phyloP scores from a whole-genome alignment of 768 basidiomycete species.

The Psilocybe azurescens region DNA sequence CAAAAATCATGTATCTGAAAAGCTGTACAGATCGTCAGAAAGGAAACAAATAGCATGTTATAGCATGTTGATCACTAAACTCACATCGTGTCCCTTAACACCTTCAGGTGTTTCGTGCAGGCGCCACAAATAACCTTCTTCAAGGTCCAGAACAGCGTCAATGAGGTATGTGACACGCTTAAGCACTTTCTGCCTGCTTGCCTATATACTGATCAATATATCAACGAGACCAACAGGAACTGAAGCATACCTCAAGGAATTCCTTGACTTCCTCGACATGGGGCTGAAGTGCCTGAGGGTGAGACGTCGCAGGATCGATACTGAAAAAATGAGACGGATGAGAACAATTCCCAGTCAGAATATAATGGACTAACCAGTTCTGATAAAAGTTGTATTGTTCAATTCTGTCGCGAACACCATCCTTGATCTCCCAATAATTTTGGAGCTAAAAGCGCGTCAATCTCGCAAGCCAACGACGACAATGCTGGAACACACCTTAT shows the following conservation, averaged over 20 bases:
- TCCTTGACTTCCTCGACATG: slow-evolving; percentile 35
- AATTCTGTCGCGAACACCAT: slow-evolving; percentile 34
- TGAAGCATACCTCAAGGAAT: slow-evolving; percentile 25
- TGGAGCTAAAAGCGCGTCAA: slow-evolving; percentile 27
- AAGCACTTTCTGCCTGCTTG: slow-evolving; percentile 34
- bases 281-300: slow-evolving; percentile 35
- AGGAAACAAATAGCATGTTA: neutral
- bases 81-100: slow-evolving; percentile 33
- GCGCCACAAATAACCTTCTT: slow-evolving; percentile 37
- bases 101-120: slow-evolving; percentile 33
- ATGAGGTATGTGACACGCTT: slow-evolving; percentile 33
- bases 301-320: slow-evolving; percentile 33
- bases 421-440: slow-evolving; percentile 41
- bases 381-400: slow-evolving; percentile 2
- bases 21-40: slow-evolving; percentile 20
- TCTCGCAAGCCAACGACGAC: neutral
- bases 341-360: slow-evolving; percentile 25
- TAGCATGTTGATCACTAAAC: neutral
- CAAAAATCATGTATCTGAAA: slow-evolving; percentile 40
- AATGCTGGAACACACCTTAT: slow-evolving; percentile 30
- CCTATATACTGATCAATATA: slow-evolving; percentile 13
- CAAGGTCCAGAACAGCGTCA: slow-evolving; percentile 34
- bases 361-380: slow-evolving; percentile 42
- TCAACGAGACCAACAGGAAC: too few relatives aligned
- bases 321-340: slow-evolving; percentile 15